A percentile compares a stretch with the other conserved stretches of the same genome.
Evolutionary conservation across 495 filamentous ascomycete genomes (phyloP).

Genomic region (Penicillium cinerascens): DNA sequence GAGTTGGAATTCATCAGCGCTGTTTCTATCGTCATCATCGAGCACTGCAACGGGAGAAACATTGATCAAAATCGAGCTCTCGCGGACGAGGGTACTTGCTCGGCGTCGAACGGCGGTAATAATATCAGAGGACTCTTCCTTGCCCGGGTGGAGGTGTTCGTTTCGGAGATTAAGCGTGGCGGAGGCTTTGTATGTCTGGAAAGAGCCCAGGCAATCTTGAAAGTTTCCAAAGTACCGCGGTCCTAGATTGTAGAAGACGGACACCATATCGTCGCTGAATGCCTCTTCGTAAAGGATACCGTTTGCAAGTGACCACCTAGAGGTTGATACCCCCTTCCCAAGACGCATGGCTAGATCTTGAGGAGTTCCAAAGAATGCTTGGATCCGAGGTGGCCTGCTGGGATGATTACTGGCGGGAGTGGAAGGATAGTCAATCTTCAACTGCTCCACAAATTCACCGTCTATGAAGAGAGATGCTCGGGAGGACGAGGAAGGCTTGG

Average conservation of each 20-base stretch:
- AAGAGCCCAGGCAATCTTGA: slow-evolving; percentile 91
- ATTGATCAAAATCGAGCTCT: slow-evolving; percentile 79
- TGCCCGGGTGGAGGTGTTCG: slow-evolving; percentile 85
- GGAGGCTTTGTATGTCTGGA: slow-evolving; percentile 96
- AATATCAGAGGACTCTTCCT: slow-evolving; percentile 89
- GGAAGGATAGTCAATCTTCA: slow-evolving; percentile 81
- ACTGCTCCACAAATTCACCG: slow-evolving; percentile 89
- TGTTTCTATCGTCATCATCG: slow-evolving; percentile 65
- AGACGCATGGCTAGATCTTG: slow-evolving; percentile 80
- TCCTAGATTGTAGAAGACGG: slow-evolving; percentile 86
- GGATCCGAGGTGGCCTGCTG: slow-evolving; percentile 60
- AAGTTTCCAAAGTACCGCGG: slow-evolving; percentile 92
- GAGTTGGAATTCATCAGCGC: slow-evolving; percentile 68
- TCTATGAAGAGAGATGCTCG: slow-evolving; percentile 88
- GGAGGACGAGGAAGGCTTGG: slow-evolving; percentile 69
- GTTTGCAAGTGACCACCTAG: slow-evolving; percentile 83
- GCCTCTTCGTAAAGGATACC: slow-evolving; percentile 85
- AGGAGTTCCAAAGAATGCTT: slow-evolving; percentile 91
- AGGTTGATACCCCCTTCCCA: slow-evolving; percentile 69
- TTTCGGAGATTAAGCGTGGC: slow-evolving; percentile 86
- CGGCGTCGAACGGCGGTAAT: slow-evolving; percentile 79
- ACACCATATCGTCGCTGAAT: slow-evolving; percentile 85
- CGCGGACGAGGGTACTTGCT: slow-evolving; percentile 75
- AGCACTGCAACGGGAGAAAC: slow-evolving; percentile 75
- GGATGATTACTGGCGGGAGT: slow-evolving; percentile 52